Conservation (phyloP, 1,139 yeast species). For the Blastobotrys indianensis region DNA sequence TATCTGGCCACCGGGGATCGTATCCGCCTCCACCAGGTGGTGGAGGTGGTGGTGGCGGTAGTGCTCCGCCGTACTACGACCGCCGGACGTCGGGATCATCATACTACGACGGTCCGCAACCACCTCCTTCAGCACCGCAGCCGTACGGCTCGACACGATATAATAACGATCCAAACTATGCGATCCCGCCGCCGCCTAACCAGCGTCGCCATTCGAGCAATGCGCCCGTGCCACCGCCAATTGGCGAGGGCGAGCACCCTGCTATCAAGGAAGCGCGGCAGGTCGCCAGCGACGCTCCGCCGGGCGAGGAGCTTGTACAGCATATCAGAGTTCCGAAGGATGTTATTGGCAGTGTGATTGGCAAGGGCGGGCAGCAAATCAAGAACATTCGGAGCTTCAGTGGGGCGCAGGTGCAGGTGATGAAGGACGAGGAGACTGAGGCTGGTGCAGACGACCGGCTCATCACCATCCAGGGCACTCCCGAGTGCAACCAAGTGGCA, state of each 20-base stretch:
- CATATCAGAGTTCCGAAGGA: slow-evolving; percentile 71
- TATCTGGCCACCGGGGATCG: background rate
- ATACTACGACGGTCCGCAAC: background rate
- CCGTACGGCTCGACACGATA: slow-evolving; percentile 3
- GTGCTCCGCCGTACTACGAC: background rate
- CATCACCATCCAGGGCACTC: slow-evolving; percentile 64
- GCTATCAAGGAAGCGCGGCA: slow-evolving; percentile 20
- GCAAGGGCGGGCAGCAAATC: slow-evolving; percentile 79
- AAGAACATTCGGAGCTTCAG: slow-evolving; percentile 72
- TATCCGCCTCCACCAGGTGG: background rate
- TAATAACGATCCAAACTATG: background rate
- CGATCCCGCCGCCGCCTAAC: background rate
- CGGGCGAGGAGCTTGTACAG: slow-evolving; percentile 51
- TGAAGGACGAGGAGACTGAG: slow-evolving; percentile 37
- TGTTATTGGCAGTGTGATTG: slow-evolving; percentile 79
- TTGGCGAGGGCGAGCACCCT: slow-evolving; percentile 3
- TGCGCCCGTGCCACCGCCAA: slow-evolving; percentile 5
- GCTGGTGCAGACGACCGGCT: slow-evolving; percentile 46
- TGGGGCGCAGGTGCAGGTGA: slow-evolving; percentile 71
- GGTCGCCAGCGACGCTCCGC: slow-evolving; percentile 25
- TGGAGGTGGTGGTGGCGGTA: background rate
- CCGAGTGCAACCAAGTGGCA: slow-evolving; percentile 70
- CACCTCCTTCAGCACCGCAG: background rate
- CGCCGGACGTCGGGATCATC: background rate
- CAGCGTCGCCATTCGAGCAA: background rate